A percentile compares a stretch with the other conserved stretches of the same genome.
Conservation (phyloP, 1,284 basidiomycete genomes). For the Ceratobasidium papillatum region DNA sequence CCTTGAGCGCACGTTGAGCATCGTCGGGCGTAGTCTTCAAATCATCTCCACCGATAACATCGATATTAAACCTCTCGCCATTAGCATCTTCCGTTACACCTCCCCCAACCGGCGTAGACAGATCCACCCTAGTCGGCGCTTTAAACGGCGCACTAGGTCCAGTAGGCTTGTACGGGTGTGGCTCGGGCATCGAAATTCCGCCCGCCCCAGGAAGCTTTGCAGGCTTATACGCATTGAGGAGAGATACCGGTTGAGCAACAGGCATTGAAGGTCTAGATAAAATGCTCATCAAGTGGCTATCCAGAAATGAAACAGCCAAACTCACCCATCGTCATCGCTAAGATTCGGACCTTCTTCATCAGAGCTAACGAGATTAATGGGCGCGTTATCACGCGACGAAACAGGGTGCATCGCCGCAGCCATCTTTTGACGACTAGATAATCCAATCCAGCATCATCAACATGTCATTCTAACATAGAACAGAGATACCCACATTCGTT, state of each 20-base stretch:
- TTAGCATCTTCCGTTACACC: conserved; percentile 3
- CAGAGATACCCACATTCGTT: conserved; percentile 13
- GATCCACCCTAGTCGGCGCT: conserved; percentile 4
- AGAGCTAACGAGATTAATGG: conserved; percentile 23
- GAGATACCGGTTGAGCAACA: background rate
- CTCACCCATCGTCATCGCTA: conserved; percentile 20
- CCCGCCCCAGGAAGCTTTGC: conserved; percentile 24
- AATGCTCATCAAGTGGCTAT: background rate
- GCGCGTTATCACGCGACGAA: background rate
- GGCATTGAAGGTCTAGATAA: background rate
- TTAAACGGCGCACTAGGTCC: conserved; percentile 32
- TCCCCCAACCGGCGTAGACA: background rate
- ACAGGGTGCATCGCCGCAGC: background rate
- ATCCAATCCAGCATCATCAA: background rate
- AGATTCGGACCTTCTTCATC: conserved; percentile 3
- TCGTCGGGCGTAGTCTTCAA: conserved; percentile 54
- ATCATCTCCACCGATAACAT: conserved; percentile 21
- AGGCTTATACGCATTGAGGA: conserved; percentile 8
- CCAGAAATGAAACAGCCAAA: background rate
- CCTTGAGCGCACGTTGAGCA: conserved; percentile 60
- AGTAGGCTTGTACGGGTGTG: conserved; percentile 15
- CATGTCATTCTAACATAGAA: background rate
- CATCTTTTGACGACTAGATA: conserved; percentile 19
- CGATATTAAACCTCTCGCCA: conserved; percentile 32
- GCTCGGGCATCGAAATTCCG: conserved; percentile 32